Evolutionary conservation across 805 yeast species (phyloP).

Genomic region (Yueomyces sinensis): DNA sequence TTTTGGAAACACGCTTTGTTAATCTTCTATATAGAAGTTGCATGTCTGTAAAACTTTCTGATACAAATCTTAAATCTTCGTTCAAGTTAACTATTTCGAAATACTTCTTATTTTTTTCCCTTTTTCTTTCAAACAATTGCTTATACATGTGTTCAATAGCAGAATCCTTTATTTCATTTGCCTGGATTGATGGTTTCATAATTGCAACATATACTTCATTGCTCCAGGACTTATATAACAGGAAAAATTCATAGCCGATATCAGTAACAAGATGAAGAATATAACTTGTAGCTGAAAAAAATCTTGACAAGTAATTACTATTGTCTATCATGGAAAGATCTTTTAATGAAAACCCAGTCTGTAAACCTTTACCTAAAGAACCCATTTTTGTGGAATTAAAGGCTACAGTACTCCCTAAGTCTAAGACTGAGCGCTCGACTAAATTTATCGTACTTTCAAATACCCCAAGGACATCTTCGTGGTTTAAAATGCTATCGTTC

Average conservation of each 20-base stretch:
- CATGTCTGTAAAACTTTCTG: slow-evolving; percentile 39
- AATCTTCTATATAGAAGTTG: slow-evolving; percentile 45
- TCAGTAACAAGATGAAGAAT: slow-evolving; percentile 57
- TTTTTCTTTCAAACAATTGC: slow-evolving; percentile 37
- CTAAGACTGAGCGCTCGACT: slow-evolving; percentile 62
- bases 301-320: slow-evolving; percentile 39
- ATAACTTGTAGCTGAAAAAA: slow-evolving; percentile 46
- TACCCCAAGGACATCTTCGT: slow-evolving; percentile 47
- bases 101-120: slow-evolving; percentile 29
- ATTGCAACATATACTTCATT: slow-evolving; percentile 37
- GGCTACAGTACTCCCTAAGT: slow-evolving; percentile 59
- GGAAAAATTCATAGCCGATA: slow-evolving; percentile 56
- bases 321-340: slow-evolving; percentile 36
- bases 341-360: slow-evolving; percentile 64
- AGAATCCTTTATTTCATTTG: slow-evolving; percentile 30
- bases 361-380: slow-evolving; percentile 72
- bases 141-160: slow-evolving; percentile 37
- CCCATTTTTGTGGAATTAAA: slow-evolving; percentile 68
- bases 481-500: slow-evolving; percentile 50
- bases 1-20: slow-evolving; percentile 37
- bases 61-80: slow-evolving; percentile 39
- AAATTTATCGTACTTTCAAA: slow-evolving; percentile 65
- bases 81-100: slow-evolving; percentile 40
- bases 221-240: slow-evolving; percentile 55
- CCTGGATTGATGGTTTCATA: slow-evolving; percentile 53